Base-by-base conservation (phyloP, 257 asterid genomes). In the Scutellaria galericulata region DNA sequence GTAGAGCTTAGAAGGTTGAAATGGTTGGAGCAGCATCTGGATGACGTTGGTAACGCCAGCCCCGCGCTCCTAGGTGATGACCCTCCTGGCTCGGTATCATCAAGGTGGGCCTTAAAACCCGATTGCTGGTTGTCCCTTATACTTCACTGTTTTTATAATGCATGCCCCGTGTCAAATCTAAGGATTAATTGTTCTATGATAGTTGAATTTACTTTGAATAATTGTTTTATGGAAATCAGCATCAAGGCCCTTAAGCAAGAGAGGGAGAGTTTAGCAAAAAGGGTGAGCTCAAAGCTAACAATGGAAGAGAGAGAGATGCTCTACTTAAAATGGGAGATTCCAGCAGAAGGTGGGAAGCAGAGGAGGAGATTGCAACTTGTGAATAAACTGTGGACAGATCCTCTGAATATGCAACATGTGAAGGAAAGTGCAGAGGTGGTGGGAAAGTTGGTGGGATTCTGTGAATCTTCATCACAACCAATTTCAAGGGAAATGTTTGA, bases 1-100 rank as follows among this genome's bases (percentile, higher is more conserved):
- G 99, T 95, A 8, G 99, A 95, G 70, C 89, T 91, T 7, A 79
- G 92, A 80, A 83, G 97, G 79, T 72, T 91, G 78, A 92, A 85
- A 83, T 95, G 97, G 97, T 76, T 91, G 81, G 99, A 95, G 76
- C 97, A 89, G 76, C 96, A 90, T 69, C 73, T 92, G 14, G 97
- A 96, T 27, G 96, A 92, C 52, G 83, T 95, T 10, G 99, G 99
- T 13, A 95, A 95, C 72, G 99, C 98, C 54, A 95, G 99, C 83
- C 99, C 99, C 4, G 99, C 98, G 0, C 96, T 95, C 65, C 83
- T 95, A 72, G 98, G 98, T 0, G 97, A 95, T 42, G 97, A 89
- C 71, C 96, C 99, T 31, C 90, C 99, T 31, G 71, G 92, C 88
- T 86, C 90, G 5, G 97, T 95, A 39, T 79, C 98, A 14, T 86